phyloP scores from a whole-genome alignment of 1,284 basidiomycete species.

The Ceratobasidium sp. region DNA sequence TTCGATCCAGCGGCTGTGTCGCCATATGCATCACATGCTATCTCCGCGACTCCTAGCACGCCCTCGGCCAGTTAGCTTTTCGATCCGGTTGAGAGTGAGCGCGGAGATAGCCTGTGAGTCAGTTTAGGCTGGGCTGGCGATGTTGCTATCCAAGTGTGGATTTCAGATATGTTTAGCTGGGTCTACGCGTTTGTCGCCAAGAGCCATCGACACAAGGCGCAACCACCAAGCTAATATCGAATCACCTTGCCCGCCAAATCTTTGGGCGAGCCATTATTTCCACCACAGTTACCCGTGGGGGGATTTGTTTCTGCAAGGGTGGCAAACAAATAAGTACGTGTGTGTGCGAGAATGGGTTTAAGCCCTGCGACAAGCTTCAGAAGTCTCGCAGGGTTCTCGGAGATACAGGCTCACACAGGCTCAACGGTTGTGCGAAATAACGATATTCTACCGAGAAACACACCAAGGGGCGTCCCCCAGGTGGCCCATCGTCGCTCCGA shows the following conservation, averaged over 20 bases:
- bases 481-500: conserved; percentile 13
- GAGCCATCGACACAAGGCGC: background rate
- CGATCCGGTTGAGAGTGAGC: no score
- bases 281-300: conserved; percentile 9
- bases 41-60: no score
- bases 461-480: conserved; percentile 9
- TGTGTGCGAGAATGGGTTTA: background rate
- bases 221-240: background rate
- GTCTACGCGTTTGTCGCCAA: conserved; percentile 10
- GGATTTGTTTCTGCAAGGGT: conserved; percentile 22
- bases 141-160: conserved; percentile 17
- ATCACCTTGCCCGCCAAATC: conserved; percentile 9
- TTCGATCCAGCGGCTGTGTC: conserved; percentile 37
- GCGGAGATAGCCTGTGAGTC: no score
- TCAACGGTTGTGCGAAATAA: conserved; percentile 44
- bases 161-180: conserved; percentile 22
- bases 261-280: background rate
- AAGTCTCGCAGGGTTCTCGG: conserved; percentile 41
- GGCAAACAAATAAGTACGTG: conserved; percentile 22
- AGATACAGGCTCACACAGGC: conserved; percentile 41
- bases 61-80: no score
- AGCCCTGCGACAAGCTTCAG: conserved; percentile 44
- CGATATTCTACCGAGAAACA: conserved; percentile 44
- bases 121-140: background rate
- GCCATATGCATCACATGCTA: no score